phyloP scores from a whole-genome alignment of 306 rosid genomes.

The Begonia fuchsioides region DNA sequence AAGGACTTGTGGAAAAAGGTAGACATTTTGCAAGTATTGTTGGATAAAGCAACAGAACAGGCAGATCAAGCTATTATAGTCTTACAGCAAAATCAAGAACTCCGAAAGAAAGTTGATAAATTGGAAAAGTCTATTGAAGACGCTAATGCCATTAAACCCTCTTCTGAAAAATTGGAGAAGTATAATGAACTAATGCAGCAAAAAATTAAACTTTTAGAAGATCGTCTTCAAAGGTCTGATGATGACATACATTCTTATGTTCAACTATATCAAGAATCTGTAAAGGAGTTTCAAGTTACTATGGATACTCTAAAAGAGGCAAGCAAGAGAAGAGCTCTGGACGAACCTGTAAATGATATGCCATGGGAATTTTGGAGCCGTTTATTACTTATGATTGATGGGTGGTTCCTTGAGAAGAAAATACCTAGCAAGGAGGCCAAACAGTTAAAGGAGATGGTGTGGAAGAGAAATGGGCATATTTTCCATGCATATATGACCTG shows the following conservation, averaged over 20 bases:
- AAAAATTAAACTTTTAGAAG: conserved; percentile 63
- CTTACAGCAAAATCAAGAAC: conserved; percentile 76
- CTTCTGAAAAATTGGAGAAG: conserved; percentile 64
- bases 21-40: conserved; percentile 46
- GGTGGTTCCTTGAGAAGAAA: conserved; percentile 80
- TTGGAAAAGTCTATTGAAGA: conserved; percentile 70
- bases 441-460: conserved; percentile 59
- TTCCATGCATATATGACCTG: conserved; percentile 46
- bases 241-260: conserved; percentile 68
- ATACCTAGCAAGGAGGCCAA: conserved; percentile 50
- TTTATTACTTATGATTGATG: conserved; percentile 73
- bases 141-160: conserved; percentile 43
- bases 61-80: conserved; percentile 54
- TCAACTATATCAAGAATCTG: conserved; percentile 75
- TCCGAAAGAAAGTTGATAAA: conserved; percentile 54
- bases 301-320: conserved; percentile 49
- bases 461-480: conserved; percentile 62
- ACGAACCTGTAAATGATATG: conserved; percentile 75
- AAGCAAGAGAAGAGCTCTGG: conserved; percentile 47
- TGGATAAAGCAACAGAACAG: conserved; percentile 63
- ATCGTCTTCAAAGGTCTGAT: conserved; percentile 65
- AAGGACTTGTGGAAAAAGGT: conserved; percentile 49
- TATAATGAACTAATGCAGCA: conserved; percentile 59
- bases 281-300: conserved; percentile 69
- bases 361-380: conserved; percentile 92